Base-by-base conservation (phyloP, 2,329 filamentous ascomycete species). In the Ceratocystis harringtonii region DNA sequence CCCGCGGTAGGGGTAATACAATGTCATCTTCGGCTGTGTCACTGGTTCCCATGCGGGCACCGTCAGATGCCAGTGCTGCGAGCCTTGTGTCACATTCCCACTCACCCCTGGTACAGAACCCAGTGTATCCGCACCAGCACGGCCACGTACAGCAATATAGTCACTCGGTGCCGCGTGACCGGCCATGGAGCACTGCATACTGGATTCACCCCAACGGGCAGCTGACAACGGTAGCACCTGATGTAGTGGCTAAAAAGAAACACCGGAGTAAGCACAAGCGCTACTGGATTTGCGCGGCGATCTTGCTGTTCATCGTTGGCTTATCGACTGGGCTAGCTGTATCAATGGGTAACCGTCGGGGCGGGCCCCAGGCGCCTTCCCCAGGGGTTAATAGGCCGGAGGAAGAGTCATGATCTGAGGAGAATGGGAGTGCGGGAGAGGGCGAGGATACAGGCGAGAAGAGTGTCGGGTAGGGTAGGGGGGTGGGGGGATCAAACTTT, bases 251-350 rank as follows among this genome's bases (percentile, higher is more conserved):
- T 8, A 62, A 62, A 44, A 57, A 58, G 36, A 64, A 62, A 41
- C 62, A 58, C 22, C 62, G 65, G 62, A 45, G 63, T 15, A 67
- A 58, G 55, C 61, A 62, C 8, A 67, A 67, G 62, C 63, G 65
- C 10, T 67, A 67, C 48, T 67, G 65, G 65, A 65, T 67, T 52
- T 67, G 65, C 43, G 55, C 55, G 28, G 65, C 62, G 0, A 48
- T 67, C 22, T 44, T 64, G 17, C 50, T 67, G 32, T 67, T 67
- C 36, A 28, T 67, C 19, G 58, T 67, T 12, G 65, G 65, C 15
- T 22, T 67, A n/a, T 67, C 65, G 15, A 67, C 65, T 10, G 65
- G 65, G 15, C 48, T 67, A n/a, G 65, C 65, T 2, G 65, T 67
- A 17, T 67, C 65, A 15, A 67, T 67, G 62, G 64, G 57, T 41